Base-by-base conservation (phyloP, 441 rosid species). In the Omphalea diandra region DNA sequence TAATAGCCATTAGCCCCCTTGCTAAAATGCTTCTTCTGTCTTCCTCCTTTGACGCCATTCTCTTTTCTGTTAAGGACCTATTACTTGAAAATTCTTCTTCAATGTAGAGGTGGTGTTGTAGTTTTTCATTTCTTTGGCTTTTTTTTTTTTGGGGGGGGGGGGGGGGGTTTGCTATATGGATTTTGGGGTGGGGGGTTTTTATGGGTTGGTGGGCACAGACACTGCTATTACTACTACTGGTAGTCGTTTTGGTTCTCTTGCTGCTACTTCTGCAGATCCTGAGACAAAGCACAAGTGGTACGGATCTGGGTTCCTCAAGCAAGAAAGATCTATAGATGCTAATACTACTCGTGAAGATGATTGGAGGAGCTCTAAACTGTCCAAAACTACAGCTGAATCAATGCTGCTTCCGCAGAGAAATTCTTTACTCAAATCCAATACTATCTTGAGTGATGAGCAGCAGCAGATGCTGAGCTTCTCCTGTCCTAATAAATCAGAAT, bases 401-500 rank as follows among this genome's bases (percentile, higher is more conserved):
- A 73, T 80, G 80, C 65, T 76, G 74, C 73, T 74, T 53, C 75
- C 79, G 44, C 79, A 81, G 43, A 80, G 84, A 38, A 76, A 47
- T 63, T 54, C 74, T 65, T 72, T 76, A 22, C 65, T 82, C 73
- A 88, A 87, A 88, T 85, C 90, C 73, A 80, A 74, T 68, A 22
- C 43, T 54, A 10, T 80, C 67, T 79, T 77, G 65, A 49, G 78
- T 75, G 85, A 78, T 49, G 84, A 20, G 11, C 24, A 50, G 11
- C 89, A 85, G 67, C 89, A 84, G 69, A 87, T 88, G 91, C 86
- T 87, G 47, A 84, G 88, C 78, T 90, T 88, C 80, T 83, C 94
- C 68, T 77, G 75, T 65, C 86, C 94, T 61, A 87, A n/a, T n/a
- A n/a, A 88, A 82, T 68, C 89, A 75, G 87, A 84, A 33, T 61